Conservation (phyloP, 495 filamentous ascomycete species). For the Penicillium coprophilum region DNA sequence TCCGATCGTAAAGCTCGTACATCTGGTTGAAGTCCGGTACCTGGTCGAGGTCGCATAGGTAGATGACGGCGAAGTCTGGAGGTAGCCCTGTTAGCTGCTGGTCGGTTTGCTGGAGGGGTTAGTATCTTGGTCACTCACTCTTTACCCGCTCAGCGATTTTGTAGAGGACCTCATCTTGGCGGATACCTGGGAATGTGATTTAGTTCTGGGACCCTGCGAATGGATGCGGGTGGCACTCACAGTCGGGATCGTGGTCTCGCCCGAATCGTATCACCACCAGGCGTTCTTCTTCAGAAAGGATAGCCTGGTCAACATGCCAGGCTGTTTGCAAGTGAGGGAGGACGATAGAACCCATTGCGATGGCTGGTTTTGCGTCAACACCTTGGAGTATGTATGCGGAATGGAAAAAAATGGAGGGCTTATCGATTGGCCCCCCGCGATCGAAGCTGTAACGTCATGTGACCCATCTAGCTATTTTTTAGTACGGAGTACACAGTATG, state of each 20-base stretch:
- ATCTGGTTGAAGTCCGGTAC: slow-evolving; percentile 98
- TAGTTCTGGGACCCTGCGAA: slow-evolving; percentile 16
- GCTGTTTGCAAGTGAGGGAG: slow-evolving; percentile 89
- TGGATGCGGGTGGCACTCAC: slow-evolving; percentile 21
- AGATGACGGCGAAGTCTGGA: slow-evolving; percentile 71
- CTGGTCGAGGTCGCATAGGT: slow-evolving; percentile 94
- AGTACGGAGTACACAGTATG: too few species aligned
- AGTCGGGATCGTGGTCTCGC: slow-evolving; percentile 70
- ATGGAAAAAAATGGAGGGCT: slow-evolving; percentile 17
- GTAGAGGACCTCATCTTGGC: slow-evolving; percentile 92
- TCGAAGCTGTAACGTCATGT: slow-evolving; percentile 20
- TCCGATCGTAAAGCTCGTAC: slow-evolving; percentile 75
- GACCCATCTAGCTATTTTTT: slow-evolving; percentile 7
- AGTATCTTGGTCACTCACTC: slow-evolving; percentile 31
- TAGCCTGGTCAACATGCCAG: slow-evolving; percentile 96
- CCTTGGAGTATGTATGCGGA: slow-evolving; percentile 3
- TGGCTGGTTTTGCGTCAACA: neutral
- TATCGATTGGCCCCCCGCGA: slow-evolving; percentile 29
- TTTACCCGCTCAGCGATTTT: slow-evolving; percentile 55
- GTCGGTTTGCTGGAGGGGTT: neutral
- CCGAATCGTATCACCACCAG: slow-evolving; percentile 96
- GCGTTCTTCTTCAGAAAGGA: slow-evolving; percentile 88
- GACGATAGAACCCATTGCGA: slow-evolving; percentile 82
- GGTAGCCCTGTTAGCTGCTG: slow-evolving; percentile 3
- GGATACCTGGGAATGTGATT: slow-evolving; percentile 58